Percentiles rank a stretch among this genome's conserved stretches.
Evolutionary conservation across 2,329 filamentous ascomycete species (phyloP).

Genomic region (Fusarium sp.): DNA sequence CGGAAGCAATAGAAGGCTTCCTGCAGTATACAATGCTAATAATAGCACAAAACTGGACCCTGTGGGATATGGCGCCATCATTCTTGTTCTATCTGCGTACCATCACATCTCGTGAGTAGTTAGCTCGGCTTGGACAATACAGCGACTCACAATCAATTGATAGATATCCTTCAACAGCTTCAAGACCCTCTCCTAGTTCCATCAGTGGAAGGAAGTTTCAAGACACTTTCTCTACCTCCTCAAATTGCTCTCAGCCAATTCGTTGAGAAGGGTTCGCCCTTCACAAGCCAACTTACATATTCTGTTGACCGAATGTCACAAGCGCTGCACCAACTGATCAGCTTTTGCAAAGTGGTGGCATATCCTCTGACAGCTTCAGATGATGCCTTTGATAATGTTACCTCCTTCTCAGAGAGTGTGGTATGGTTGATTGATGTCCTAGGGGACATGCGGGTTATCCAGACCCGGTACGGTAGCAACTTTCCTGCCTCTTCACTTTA

Average conservation of each 20-base stretch:
- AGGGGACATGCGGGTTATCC: slow-evolving; percentile 52
- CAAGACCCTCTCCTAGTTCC: slow-evolving; percentile 44
- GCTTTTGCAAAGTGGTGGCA: slow-evolving; percentile 55
- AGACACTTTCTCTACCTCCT: slow-evolving; percentile 50
- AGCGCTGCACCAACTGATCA: slow-evolving; percentile 55
- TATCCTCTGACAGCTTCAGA: slow-evolving; percentile 50
- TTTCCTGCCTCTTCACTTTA: slow-evolving; percentile 45
- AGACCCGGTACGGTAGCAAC: slow-evolving; percentile 48
- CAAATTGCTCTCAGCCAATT: slow-evolving; percentile 48
- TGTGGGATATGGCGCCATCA: slow-evolving; percentile 59
- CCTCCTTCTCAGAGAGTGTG: slow-evolving; percentile 51
- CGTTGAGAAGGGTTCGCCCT: slow-evolving; percentile 38
- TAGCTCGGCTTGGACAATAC: background rate
- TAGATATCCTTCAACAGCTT: slow-evolving; percentile 47
- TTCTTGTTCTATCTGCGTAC: slow-evolving; percentile 58
- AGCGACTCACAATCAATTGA: background rate
- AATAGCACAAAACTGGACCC: slow-evolving; percentile 51
- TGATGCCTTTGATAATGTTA: slow-evolving; percentile 42
- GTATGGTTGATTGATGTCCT: slow-evolving; percentile 61
- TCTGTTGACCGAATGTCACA: slow-evolving; percentile 51
- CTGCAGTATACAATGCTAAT: slow-evolving; percentile 58
- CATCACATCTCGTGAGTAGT: slow-evolving; percentile 54
- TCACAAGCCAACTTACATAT: slow-evolving; percentile 48
- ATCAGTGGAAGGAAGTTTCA: slow-evolving; percentile 40
- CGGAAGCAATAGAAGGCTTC: slow-evolving; percentile 61